A percentile compares a stretch with the other conserved stretches of the same genome.
Evolutionary conservation across 2,329 filamentous ascomycete species (phyloP).

Genomic region (Apiospora arundinis): DNA sequence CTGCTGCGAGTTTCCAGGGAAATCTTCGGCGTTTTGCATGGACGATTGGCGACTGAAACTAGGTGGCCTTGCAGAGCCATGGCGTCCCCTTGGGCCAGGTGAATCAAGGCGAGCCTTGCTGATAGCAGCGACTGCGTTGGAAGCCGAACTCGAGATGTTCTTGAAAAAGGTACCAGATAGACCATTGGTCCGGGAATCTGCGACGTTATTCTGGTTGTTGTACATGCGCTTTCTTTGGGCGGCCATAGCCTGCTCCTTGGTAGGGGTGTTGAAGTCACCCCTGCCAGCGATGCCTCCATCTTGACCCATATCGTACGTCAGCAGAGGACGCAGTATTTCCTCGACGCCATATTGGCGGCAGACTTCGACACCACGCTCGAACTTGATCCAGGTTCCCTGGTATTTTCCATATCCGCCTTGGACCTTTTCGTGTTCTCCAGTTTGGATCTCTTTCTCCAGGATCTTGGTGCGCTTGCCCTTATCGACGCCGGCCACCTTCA

Average conservation of each 20-base stretch:
- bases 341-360: constrained; percentile 83
- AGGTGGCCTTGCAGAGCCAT: constrained; percentile 69
- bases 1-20: constrained; percentile 81
- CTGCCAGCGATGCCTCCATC: constrained; percentile 75
- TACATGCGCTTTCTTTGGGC: constrained; percentile 93
- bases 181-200: constrained; percentile 71
- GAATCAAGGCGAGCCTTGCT: constrained; percentile 96
- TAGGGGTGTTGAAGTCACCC: constrained; percentile 88
- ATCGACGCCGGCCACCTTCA: constrained; percentile 96
- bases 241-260: constrained; percentile 98
- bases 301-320: constrained; percentile 82
- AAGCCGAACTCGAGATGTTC: constrained; percentile 92
- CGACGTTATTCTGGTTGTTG: constrained; percentile 56
- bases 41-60: constrained; percentile 77
- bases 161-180: constrained; percentile 91
- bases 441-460: constrained; percentile 95
- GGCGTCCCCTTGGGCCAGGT: constrained; percentile 71
- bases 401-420: constrained; percentile 99
- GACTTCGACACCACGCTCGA: constrained; percentile 89
- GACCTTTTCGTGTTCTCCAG: constrained; percentile 96
- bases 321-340: constrained; percentile 73
- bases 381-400: constrained; percentile 98
- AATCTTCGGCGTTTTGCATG: constrained; percentile 72
- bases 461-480: constrained; percentile 98
- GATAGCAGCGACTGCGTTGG: constrained; percentile 92